Conservation (phyloP, 805 yeast species). For the Nakazawaea peltata region DNA sequence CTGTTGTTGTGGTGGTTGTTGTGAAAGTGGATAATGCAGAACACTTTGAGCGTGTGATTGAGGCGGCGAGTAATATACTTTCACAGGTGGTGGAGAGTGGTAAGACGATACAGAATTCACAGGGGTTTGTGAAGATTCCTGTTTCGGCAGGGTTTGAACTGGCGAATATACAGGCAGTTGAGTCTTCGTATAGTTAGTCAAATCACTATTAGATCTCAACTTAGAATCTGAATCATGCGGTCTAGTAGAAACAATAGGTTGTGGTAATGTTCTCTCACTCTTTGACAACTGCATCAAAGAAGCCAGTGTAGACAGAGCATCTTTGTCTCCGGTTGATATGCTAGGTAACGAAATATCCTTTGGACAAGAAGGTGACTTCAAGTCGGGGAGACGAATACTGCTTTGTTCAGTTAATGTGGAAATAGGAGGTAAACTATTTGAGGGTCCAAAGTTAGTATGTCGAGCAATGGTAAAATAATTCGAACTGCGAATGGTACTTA, state of each 20-base stretch:
- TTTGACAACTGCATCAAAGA: constrained; percentile 8
- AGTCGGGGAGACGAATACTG: constrained; percentile 7
- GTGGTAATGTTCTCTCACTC: constrained; percentile 4
- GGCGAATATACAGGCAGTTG: too few species aligned
- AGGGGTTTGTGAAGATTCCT: too few species aligned
- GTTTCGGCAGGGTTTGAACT: too few species aligned
- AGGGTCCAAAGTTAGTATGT: background rate
- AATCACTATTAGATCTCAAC: constrained; percentile 5
- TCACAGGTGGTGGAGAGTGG: background rate
- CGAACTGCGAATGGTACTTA: too few species aligned
- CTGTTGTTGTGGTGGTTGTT: background rate
- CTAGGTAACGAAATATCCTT: background rate
- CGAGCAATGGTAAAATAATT: background rate
- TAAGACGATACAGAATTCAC: too few species aligned
- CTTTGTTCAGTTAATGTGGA: constrained; percentile 7
- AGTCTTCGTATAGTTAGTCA: background rate
- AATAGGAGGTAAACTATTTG: constrained; percentile 5
- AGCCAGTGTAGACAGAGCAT: constrained; percentile 1
- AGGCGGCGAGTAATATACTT: background rate
- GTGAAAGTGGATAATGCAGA: background rate
- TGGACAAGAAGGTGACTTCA: constrained; percentile 1
- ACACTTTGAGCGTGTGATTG: background rate
- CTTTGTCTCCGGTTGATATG: background rate
- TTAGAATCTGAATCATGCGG: background rate
- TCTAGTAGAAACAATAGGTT: constrained; percentile 4